Percentiles rank a stretch among this genome's conserved stretches.
Evolutionary conservation across 1,139 yeast species (phyloP).

Genomic region (Pneumocystis wakefieldiae): DNA sequence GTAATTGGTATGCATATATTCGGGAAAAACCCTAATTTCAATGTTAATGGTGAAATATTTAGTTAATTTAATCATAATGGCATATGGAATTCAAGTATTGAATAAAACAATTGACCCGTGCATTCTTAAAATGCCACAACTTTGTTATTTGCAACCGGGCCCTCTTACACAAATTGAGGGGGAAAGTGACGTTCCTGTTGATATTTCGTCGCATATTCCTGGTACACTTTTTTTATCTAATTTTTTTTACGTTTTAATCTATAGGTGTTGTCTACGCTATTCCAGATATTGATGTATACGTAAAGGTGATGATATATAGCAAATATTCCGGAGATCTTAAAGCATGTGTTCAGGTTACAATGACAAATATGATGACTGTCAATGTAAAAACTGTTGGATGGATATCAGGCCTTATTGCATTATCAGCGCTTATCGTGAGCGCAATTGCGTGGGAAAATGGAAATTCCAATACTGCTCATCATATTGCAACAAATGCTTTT

Average conservation of each 20-base stretch:
- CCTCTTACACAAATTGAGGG: slow-evolving; percentile 57
- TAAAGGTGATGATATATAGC: slow-evolving; percentile 53
- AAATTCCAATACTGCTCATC: slow-evolving; percentile 86
- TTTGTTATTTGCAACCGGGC: slow-evolving; percentile 81
- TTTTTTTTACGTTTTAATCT: background rate
- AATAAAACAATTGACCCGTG: slow-evolving; percentile 49
- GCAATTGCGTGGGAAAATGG: slow-evolving; percentile 80
- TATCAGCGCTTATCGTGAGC: slow-evolving; percentile 72
- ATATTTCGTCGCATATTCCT: slow-evolving; percentile 46
- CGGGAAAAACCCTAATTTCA: background rate
- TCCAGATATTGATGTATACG: slow-evolving; percentile 91
- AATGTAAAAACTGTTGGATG: slow-evolving; percentile 89
- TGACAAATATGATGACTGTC: slow-evolving; percentile 83
- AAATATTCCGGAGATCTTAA: slow-evolving; percentile 30
- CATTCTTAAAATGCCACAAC: slow-evolving; percentile 34
- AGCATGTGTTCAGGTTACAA: slow-evolving; percentile 86
- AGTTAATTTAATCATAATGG: slow-evolving; percentile 53
- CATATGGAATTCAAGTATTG: slow-evolving; percentile 68
- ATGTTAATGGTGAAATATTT: background rate
- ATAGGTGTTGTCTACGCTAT: slow-evolving; percentile 59
- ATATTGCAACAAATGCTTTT: slow-evolving; percentile 88
- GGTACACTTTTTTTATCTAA: slow-evolving; percentile 19
- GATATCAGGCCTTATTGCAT: slow-evolving; percentile 90
- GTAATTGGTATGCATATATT: slow-evolving; percentile 27
- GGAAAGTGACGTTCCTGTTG: slow-evolving; percentile 28